phyloP scores from a whole-genome alignment of 179 eudicot genomes.

The Monotropa hypopitys region DNA sequence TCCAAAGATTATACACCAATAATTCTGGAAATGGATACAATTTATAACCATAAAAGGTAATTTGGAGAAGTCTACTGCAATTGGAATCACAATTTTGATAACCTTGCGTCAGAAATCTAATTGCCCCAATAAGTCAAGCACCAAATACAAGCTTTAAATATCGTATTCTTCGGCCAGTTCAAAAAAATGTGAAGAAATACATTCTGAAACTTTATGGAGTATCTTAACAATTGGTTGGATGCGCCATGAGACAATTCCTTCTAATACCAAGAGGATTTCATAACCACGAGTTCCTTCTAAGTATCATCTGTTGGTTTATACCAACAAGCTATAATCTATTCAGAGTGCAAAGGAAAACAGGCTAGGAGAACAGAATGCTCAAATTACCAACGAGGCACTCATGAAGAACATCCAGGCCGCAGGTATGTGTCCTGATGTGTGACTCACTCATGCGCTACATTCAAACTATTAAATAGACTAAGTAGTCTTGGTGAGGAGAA shows the following conservation, averaged over 20 bases:
- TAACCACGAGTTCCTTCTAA: neutral
- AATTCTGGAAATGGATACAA: neutral
- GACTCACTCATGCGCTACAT: neutral
- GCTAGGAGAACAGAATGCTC: neutral
- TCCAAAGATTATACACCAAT: neutral
- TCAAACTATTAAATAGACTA: neutral
- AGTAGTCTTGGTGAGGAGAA: neutral
- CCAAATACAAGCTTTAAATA: neutral
- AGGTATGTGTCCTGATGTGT: neutral
- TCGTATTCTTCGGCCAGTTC: neutral
- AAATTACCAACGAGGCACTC: neutral
- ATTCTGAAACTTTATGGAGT: neutral
- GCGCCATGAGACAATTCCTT: neutral
- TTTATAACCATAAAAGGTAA: neutral
- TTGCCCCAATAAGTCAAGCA: neutral
- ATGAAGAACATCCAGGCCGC: neutral
- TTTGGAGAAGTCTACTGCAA: neutral
- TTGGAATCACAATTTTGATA: neutral
- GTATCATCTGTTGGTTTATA: no score
- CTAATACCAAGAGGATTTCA: neutral
- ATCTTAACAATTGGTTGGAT: neutral
- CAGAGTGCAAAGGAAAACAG: neutral
- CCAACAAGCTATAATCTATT: neutral
- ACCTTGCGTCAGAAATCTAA: neutral
- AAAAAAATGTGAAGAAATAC: neutral